Evolutionary conservation across 1,139 yeast species (phyloP).

Genomic region (Candida albicans): DNA sequence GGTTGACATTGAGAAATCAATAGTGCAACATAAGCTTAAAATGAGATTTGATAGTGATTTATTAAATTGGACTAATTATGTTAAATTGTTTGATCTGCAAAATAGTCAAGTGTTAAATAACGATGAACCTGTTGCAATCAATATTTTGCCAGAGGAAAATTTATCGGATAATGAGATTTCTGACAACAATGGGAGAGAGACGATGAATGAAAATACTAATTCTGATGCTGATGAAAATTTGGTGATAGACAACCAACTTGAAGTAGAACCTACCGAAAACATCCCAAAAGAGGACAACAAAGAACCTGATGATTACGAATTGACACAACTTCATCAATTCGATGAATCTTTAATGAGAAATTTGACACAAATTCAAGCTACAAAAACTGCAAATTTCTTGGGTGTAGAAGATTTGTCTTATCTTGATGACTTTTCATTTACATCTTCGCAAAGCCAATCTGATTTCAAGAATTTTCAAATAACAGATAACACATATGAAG

Average conservation of each 20-base stretch:
- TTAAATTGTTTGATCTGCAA: slow-evolving; percentile 11
- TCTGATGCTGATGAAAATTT: slow-evolving; percentile 13
- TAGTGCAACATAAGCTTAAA: slow-evolving; percentile 6
- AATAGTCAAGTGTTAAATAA: neutral
- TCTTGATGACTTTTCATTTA: slow-evolving; percentile 12
- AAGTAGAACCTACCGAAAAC: neutral
- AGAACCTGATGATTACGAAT: neutral
- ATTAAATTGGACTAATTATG: slow-evolving; percentile 20
- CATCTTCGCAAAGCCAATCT: slow-evolving; percentile 8
- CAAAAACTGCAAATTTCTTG: slow-evolving; percentile 5
- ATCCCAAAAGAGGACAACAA: neutral
- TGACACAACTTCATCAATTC: slow-evolving; percentile 7
- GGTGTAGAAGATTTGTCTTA: slow-evolving; percentile 4
- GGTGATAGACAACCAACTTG: neutral
- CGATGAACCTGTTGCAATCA: neutral
- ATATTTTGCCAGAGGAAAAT: slow-evolving; percentile 1
- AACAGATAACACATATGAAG: slow-evolving; percentile 18
- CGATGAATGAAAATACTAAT: slow-evolving; percentile 12
- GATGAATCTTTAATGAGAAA: slow-evolving; percentile 16
- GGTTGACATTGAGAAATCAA: slow-evolving; percentile 22
- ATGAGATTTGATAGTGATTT: slow-evolving; percentile 21
- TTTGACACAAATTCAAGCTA: slow-evolving; percentile 15
- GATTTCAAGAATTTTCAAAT: slow-evolving; percentile 10
- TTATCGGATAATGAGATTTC: slow-evolving; percentile 7
- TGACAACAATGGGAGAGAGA: slow-evolving; percentile 14